Base-by-base conservation (phyloP, 2,329 filamentous ascomycete species). In the Colletotrichum sp. region DNA sequence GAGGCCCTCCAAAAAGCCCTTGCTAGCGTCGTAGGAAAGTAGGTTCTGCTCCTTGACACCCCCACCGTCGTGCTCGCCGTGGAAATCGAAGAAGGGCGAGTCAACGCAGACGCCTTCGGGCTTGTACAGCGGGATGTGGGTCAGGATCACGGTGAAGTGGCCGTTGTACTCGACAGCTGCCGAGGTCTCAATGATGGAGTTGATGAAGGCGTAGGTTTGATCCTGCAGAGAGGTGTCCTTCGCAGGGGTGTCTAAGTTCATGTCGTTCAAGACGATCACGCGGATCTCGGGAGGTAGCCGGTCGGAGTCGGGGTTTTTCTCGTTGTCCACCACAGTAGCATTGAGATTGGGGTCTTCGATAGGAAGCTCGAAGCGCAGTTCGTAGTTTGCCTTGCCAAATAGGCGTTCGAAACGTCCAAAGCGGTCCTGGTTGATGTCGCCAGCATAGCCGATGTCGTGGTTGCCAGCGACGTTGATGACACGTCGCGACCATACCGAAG, bases 381-480 rank as follows among this genome's bases (percentile, higher is more conserved):
- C 96, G 90, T 98, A 99, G 83, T 99, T 98, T 21, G 95, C 92
- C 78, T 93, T 95, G 72, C 97, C 97, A 86, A 98, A 99, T 2
- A 91, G 90, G 26, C 90, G 89, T 85, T 98, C 96, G 82, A 99
- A 99, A 2, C 97, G 91, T 32, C 91, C 88, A 71, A 98, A 88
- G 5, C 96, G 92, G 77, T 92, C 89, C n/a, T 89, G 86, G 55
- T 94, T 95, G 77, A 99, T 90, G 84, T 99, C 97, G 5, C 97
- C 97, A 0, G 96, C 95, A 83, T 99, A 99, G 39, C 97, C 97
- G 81, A 99, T 93, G 84, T 99, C 97, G 83, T 99, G 97, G 82
- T 99, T 99, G 2, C 97, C 97, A 1, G 93, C 96, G 30, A 99
- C 92, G 79, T 98, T 98, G 83, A 99, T 95, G 78, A 98, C 89